These are phyloP conservation scores for Catharanthus roseus DNA, from an alignment of 257 asterid species.

Conservation along the genomic window DNA sequence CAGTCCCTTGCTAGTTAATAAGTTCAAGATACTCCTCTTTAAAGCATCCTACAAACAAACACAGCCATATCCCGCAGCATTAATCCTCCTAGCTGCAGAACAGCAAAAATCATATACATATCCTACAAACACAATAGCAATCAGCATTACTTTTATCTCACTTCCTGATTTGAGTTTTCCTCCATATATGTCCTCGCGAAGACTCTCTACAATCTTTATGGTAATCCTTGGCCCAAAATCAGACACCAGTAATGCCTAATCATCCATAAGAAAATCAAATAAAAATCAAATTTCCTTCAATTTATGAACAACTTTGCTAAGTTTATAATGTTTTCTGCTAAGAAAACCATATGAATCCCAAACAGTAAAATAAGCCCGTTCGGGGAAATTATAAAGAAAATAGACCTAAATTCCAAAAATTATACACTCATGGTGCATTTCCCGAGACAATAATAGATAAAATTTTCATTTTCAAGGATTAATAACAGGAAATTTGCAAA, in stretches of 20 bases:
- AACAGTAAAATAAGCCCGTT: neutral
- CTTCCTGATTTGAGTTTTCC: conserved; percentile 92
- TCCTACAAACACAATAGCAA: neutral
- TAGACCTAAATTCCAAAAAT: neutral
- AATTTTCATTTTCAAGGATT: neutral
- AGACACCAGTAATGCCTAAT: conserved; percentile 70
- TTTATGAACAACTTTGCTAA: neutral
- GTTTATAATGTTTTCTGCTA: neutral
- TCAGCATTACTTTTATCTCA: conserved; percentile 67
- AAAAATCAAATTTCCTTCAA: neutral
- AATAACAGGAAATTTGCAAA: neutral
- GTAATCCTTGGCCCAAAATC: conserved; percentile 97
- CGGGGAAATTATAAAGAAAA: neutral
- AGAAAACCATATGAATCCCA: too few relatives aligned
- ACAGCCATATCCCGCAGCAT: conserved; percentile 10
- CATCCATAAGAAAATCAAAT: neutral
- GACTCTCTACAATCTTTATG: conserved; percentile 78
- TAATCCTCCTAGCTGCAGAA: neutral
- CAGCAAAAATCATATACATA: neutral
- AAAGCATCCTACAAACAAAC: conserved; percentile 58
- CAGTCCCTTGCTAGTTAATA: conserved; percentile 70
- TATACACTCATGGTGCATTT: neutral
- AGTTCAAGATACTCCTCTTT: conserved; percentile 64
- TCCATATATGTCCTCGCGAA: conserved; percentile 84
- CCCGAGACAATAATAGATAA: neutral